phyloP scores from a whole-genome alignment of 257 asterid genomes.

The Gentiana macrophylla region DNA sequence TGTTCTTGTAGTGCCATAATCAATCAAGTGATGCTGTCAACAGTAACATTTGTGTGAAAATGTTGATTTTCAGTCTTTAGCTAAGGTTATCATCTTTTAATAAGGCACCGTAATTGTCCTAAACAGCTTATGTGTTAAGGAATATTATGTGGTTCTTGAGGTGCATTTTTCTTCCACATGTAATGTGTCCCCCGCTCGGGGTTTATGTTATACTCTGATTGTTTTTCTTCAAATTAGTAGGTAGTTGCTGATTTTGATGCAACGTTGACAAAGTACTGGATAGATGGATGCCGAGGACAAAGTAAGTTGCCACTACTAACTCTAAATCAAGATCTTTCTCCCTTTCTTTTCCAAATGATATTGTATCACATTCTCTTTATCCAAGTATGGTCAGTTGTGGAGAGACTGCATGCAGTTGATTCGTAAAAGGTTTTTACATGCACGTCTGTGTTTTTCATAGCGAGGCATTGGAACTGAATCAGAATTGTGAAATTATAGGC shows the following conservation, averaged over 20 bases:
- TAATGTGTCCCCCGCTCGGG: too few species aligned
- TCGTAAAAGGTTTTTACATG: background rate
- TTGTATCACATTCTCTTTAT: background rate
- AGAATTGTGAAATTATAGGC: constrained; percentile 38
- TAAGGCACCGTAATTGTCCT: too few species aligned
- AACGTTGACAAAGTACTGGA: constrained; percentile 68
- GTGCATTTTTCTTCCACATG: too few species aligned
- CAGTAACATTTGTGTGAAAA: too few species aligned
- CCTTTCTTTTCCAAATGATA: background rate
- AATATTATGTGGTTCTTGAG: too few species aligned
- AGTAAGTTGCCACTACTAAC: constrained; percentile 32
- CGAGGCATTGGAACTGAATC: constrained; percentile 5
- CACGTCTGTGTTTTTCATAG: too few species aligned
- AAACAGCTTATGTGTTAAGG: too few species aligned
- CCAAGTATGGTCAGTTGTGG: background rate
- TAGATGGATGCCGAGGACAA: constrained; percentile 75
- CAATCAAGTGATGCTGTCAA: too few species aligned
- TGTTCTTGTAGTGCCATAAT: too few species aligned
- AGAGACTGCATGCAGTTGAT: background rate
- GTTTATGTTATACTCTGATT: background rate
- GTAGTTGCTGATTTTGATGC: constrained; percentile 83
- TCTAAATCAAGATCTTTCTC: background rate
- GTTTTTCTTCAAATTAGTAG: constrained; percentile 2
- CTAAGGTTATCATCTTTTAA: too few species aligned
- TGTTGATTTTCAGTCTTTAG: too few species aligned